phyloP scores from a whole-genome alignment of 1,284 basidiomycete genomes.

The Moesziomyces aphidis region DNA sequence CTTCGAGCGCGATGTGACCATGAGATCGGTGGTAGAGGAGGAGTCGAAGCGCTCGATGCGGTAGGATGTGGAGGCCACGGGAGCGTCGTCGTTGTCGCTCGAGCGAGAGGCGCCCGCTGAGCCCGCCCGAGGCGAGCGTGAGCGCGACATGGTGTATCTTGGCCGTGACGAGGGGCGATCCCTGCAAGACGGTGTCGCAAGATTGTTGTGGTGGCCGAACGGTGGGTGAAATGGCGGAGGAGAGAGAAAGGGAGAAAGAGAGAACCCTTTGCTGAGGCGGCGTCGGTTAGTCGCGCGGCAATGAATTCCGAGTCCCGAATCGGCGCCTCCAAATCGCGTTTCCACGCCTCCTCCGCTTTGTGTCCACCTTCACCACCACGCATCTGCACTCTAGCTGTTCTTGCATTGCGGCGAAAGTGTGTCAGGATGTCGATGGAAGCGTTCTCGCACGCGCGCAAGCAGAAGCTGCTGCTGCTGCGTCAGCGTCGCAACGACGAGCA shows the following conservation, averaged over 20 bases:
- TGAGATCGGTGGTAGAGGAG: slow-evolving; percentile 10
- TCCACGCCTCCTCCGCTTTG: background rate
- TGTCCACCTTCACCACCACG: background rate
- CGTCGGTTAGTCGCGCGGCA: background rate
- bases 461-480: slow-evolving; percentile 82
- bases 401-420: no score
- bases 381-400: background rate
- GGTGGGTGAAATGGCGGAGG: background rate
- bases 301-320: slow-evolving; percentile 13
- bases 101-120: slow-evolving; percentile 9
- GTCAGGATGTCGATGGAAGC: slow-evolving; percentile 73
- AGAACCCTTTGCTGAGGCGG: background rate
- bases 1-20: slow-evolving; percentile 47
- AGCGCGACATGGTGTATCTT: background rate
- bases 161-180: background rate
- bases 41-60: slow-evolving; percentile 34
- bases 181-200: background rate
- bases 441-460: slow-evolving; percentile 85
- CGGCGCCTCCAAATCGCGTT: slow-evolving; percentile 1
- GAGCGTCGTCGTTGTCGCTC: background rate
- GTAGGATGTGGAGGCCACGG: slow-evolving; percentile 14
- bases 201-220: background rate
- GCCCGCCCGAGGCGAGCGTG: slow-evolving; percentile 2
- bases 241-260: background rate
- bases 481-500: slow-evolving; percentile 75